These are phyloP conservation scores for Kodamaea leandrae DNA, from an alignment of 805 yeast species.

Conservation along the genomic window DNA sequence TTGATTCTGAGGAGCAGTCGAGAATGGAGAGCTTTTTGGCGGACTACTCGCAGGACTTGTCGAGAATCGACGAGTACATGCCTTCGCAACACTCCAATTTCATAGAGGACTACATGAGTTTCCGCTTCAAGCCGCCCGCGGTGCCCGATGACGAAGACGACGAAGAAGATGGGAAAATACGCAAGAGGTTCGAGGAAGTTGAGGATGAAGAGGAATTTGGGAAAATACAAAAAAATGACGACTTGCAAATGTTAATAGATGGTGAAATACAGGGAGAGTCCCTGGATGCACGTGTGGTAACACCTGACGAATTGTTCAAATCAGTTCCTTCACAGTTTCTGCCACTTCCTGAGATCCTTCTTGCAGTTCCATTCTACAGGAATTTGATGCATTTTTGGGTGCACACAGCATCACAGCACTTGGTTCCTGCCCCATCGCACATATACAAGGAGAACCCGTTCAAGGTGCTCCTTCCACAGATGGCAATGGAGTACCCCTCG, in stretches of 20 bases:
- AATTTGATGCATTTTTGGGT: conserved; percentile 64
- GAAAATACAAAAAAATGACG: background rate
- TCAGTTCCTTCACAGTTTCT: conserved; percentile 32
- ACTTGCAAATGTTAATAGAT: background rate
- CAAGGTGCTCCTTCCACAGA: conserved; percentile 57
- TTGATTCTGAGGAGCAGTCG: background rate
- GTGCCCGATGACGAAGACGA: conserved; percentile 10
- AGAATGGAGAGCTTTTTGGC: conserved; percentile 4
- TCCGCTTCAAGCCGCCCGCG: background rate
- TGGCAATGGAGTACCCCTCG: conserved; percentile 61
- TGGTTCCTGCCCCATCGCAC: conserved; percentile 64
- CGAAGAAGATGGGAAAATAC: conserved; percentile 4
- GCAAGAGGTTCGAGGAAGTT: background rate
- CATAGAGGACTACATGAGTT: conserved; percentile 7
- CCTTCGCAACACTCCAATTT: conserved; percentile 17
- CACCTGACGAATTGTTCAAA: conserved; percentile 15
- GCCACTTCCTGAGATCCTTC: conserved; percentile 57
- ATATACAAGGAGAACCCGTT: conserved; percentile 64
- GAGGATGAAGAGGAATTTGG: conserved; percentile 1
- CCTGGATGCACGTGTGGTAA: conserved; percentile 4
- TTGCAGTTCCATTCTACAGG: conserved; percentile 57
- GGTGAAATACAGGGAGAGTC: background rate
- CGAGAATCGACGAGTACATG: conserved; percentile 27
- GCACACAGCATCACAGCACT: conserved; percentile 54
- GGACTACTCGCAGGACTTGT: conserved; percentile 38